Conservation (phyloP, 768 basidiomycete species). For the Tylopilus rubrobrunneus region DNA sequence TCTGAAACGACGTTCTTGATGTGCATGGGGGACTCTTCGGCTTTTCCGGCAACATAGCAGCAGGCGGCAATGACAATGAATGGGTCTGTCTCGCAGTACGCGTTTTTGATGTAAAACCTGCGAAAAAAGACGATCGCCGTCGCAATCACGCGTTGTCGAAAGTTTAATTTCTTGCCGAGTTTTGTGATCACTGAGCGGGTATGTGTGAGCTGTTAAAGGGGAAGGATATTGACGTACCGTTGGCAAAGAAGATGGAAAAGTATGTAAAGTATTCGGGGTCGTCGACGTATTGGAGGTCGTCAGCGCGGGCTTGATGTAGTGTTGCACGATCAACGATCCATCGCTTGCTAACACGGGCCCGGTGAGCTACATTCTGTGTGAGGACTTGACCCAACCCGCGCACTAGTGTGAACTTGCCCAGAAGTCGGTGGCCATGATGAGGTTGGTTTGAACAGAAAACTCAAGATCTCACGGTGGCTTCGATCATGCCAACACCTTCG, state of each 20-base stretch:
- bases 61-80: slow-evolving; percentile 91
- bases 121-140: slow-evolving; percentile 95
- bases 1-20: slow-evolving; percentile 91
- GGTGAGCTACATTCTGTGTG: slow-evolving; percentile 12
- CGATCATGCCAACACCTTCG: no score
- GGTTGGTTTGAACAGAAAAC: no score
- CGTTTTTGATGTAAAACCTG: slow-evolving; percentile 95
- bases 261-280: slow-evolving; percentile 76
- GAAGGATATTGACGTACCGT: slow-evolving; percentile 43
- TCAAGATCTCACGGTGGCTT: no score
- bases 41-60: slow-evolving; percentile 94
- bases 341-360: slow-evolving; percentile 58
- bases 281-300: slow-evolving; percentile 77
- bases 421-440: slow-evolving; percentile 82
- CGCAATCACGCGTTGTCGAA: slow-evolving; percentile 89
- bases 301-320: slow-evolving; percentile 64
- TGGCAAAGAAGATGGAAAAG: slow-evolving; percentile 85
- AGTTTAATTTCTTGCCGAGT: slow-evolving; percentile 74
- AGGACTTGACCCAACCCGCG: slow-evolving; percentile 25
- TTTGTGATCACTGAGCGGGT: slow-evolving; percentile 67
- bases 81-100: slow-evolving; percentile 94
- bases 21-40: slow-evolving; percentile 92
- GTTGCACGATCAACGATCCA: slow-evolving; percentile 87
- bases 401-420: slow-evolving; percentile 91
- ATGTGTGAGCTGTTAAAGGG: no score